These are phyloP conservation scores for Stramenopiles sp. DNA, from an alignment of 352 stramenopile genomes.

Conservation along the genomic window DNA sequence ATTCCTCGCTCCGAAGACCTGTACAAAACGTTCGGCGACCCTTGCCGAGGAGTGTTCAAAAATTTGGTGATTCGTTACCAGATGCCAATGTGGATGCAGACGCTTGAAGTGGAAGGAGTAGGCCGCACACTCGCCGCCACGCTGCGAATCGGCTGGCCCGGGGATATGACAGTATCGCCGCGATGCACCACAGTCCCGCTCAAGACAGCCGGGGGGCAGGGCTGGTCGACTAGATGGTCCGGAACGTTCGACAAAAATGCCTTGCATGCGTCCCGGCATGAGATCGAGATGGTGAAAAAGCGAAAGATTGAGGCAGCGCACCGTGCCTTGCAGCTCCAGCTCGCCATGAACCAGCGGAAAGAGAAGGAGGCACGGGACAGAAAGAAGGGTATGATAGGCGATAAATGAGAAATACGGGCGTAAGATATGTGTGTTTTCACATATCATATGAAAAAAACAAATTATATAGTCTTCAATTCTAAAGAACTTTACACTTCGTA, in stretches of 20 bases:
- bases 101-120: not conserved
- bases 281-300: not conserved
- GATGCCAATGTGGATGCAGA: conserved; percentile 5
- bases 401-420: no score
- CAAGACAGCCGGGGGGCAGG: not conserved
- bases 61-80: not conserved
- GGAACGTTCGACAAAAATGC: not conserved
- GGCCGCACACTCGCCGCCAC: not conserved
- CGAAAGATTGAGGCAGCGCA: not conserved
- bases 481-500: no score
- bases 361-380: not conserved
- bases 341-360: not conserved
- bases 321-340: not conserved
- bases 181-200: not conserved
- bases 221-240: not conserved
- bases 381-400: no score
- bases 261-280: not conserved
- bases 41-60: not conserved
- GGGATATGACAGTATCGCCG: not conserved
- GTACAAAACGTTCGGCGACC: not conserved
- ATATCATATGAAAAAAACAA: no score
- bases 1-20: not conserved
- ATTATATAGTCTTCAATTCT: no score
- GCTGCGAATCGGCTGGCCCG: not conserved
- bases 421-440: no score